phyloP scores from a whole-genome alignment of 106 monocot species.

The Allium sativum region DNA sequence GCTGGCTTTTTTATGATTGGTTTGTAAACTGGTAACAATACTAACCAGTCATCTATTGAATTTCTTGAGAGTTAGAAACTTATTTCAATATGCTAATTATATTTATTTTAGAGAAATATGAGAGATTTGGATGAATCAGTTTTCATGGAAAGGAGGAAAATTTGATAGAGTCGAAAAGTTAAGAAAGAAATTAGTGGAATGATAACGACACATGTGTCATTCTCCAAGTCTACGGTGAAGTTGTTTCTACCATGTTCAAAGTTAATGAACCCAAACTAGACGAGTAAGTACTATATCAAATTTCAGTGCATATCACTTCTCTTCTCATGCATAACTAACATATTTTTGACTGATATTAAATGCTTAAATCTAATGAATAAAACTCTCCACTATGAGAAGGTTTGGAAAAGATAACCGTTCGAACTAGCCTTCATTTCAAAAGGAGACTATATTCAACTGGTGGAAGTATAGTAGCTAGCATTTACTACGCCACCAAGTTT shows the following conservation, averaged over 20 bases:
- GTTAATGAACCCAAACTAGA: neutral
- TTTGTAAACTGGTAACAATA: no score
- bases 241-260: neutral
- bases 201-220: slow-evolving; percentile 51
- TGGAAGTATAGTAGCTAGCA: no score
- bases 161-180: slow-evolving; percentile 59
- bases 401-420: no score
- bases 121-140: slow-evolving; percentile 85
- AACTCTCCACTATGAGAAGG: no score
- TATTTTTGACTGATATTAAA: neutral
- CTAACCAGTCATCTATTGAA: no score
- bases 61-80: no score
- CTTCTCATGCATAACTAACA: neutral
- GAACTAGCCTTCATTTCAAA: no score
- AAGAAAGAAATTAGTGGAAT: slow-evolving; percentile 85
- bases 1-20: no score
- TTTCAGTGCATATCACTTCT: neutral
- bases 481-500: neutral
- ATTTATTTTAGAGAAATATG: slow-evolving; percentile 67
- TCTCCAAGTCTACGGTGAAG: slow-evolving; percentile 51
- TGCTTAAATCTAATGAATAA: neutral
- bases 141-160: slow-evolving; percentile 68
- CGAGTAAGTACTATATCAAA: neutral
- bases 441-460: no score
- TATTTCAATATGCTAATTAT: no score